Evolutionary conservation across 2,329 filamentous ascomycete genomes (phyloP).

Genomic region (Penicillium aurantiogriseum): DNA sequence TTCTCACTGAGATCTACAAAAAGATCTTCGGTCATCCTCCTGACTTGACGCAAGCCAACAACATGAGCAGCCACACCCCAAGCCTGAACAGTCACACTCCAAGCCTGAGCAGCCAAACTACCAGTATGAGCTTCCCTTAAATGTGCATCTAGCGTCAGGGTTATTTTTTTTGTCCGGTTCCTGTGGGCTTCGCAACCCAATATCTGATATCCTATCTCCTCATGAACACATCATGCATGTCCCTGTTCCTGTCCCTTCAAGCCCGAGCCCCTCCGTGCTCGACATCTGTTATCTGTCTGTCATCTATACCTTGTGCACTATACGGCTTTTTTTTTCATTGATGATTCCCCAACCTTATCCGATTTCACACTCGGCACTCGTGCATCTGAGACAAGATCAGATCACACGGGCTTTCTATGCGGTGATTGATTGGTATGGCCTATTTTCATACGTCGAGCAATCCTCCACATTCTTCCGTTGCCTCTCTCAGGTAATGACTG

Average conservation of each 20-base stretch:
- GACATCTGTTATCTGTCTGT: neutral
- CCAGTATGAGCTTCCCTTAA: conserved; percentile 3
- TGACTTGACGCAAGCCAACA: neutral
- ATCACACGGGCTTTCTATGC: neutral
- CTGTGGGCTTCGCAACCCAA: neutral
- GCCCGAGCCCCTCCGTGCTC: neutral
- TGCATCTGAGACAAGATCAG: neutral
- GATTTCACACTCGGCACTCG: neutral
- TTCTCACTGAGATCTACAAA: conserved; percentile 58
- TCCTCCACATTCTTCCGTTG: neutral
- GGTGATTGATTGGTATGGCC: neutral
- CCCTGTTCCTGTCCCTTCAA: neutral
- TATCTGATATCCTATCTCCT: neutral
- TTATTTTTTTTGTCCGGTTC: neutral
- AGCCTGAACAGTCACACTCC: neutral
- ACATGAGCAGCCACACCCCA: neutral
- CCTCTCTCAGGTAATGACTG: neutral
- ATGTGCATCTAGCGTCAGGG: conserved; percentile 8
- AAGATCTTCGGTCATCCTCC: conserved; percentile 42
- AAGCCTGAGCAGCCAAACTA: neutral
- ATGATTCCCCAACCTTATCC: conserved; percentile 5
- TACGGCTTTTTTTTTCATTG: neutral
- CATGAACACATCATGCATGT: conserved; percentile 5
- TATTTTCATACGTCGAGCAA: neutral
- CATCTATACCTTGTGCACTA: conserved; percentile 8